phyloP scores from a whole-genome alignment of 1,139 yeast genomes.

The Hyphopichia wangnamkhiaoensis region DNA sequence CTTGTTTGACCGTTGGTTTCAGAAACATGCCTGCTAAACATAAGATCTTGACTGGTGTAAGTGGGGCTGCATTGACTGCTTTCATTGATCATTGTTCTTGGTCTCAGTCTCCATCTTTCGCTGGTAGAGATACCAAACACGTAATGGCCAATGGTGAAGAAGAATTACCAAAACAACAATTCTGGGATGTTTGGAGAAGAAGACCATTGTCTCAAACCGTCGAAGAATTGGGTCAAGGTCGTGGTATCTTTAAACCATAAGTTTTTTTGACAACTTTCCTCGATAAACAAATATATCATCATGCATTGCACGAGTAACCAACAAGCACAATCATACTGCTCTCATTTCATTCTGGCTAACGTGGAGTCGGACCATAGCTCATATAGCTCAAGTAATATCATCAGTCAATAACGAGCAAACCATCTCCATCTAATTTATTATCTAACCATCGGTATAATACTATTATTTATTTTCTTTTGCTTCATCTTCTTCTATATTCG shows the following conservation, averaged over 20 bases:
- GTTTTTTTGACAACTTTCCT: not conserved
- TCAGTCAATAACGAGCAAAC: too few species aligned
- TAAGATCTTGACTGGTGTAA: slow-evolving; percentile 42
- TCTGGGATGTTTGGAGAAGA: slow-evolving; percentile 83
- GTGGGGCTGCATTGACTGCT: slow-evolving; percentile 44
- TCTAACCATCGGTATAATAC: too few species aligned
- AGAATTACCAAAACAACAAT: slow-evolving; percentile 55
- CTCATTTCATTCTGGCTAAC: too few species aligned
- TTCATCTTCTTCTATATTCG: too few species aligned
- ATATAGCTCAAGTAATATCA: too few species aligned
- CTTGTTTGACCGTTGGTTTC: slow-evolving; percentile 43
- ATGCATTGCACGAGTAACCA: too few species aligned
- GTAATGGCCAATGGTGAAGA: slow-evolving; percentile 37
- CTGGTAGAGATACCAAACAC: slow-evolving; percentile 39
- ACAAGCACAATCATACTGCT: too few species aligned
- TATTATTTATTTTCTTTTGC: too few species aligned
- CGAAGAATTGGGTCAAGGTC: slow-evolving; percentile 70
- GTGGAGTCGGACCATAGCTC: too few species aligned
- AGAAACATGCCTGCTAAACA: slow-evolving; percentile 45
- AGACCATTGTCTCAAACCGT: slow-evolving; percentile 81
- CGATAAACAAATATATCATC: too few species aligned
- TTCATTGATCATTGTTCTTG: slow-evolving; percentile 42
- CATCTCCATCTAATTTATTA: too few species aligned
- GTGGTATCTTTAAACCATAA: slow-evolving; percentile 49
- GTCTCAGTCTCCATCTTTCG: slow-evolving; percentile 46